These are phyloP conservation scores for Nakazawaea wickerhamii DNA, from an alignment of 805 yeast genomes.

Conservation along the genomic window DNA sequence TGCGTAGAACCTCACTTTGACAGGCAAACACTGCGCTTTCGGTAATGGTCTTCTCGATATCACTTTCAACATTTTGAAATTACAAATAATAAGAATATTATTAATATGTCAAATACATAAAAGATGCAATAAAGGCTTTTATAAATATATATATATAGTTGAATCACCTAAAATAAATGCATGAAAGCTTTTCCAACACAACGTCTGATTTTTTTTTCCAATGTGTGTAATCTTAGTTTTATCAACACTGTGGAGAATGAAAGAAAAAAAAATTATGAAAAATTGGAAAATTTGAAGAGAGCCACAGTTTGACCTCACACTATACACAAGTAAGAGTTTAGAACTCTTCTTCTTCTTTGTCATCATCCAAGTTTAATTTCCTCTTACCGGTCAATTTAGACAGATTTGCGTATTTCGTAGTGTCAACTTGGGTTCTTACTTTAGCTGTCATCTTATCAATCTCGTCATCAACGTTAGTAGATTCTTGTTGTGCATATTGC, in stretches of 20 bases:
- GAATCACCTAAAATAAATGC: too few species aligned
- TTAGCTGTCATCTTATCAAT: constrained; percentile 85
- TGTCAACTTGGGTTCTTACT: constrained; percentile 76
- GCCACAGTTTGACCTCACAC: background rate
- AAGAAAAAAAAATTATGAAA: too few species aligned
- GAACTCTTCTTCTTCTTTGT: constrained; percentile 34
- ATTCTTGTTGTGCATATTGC: constrained; percentile 84
- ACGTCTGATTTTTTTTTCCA: too few species aligned
- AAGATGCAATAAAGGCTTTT: too few species aligned
- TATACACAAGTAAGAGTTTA: too few species aligned
- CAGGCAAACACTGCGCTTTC: background rate
- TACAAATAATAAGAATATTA: too few species aligned
- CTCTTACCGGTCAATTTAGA: constrained; percentile 67
- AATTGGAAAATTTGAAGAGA: too few species aligned
- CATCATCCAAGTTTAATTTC: constrained; percentile 60
- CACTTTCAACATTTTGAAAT: background rate
- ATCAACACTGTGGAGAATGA: too few species aligned
- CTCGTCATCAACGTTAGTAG: constrained; percentile 83
- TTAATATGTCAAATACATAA: too few species aligned
- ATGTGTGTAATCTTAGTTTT: too few species aligned
- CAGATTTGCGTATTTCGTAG: constrained; percentile 68
- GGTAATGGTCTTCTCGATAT: background rate
- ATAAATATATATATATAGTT: too few species aligned
- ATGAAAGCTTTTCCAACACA: too few species aligned
- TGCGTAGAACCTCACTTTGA: background rate